phyloP scores from a whole-genome alignment of 495 filamentous ascomycete genomes.

The Pseudoneurospora amorphoporcata region DNA sequence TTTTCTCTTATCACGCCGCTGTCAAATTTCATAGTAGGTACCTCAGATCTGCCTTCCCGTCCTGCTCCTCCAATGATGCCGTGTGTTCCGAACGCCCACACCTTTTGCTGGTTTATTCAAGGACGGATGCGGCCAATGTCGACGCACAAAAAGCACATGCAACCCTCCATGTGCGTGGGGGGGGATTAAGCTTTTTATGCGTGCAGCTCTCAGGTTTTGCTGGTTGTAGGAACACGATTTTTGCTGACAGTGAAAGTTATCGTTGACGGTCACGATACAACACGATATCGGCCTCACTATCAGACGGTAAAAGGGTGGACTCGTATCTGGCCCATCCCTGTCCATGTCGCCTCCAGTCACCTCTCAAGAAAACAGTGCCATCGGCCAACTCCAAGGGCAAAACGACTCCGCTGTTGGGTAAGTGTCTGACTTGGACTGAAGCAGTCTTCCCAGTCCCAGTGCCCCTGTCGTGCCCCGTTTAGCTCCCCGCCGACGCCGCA shows the following conservation, averaged over 20 bases:
- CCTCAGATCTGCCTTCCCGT: background rate
- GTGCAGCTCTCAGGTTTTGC: background rate
- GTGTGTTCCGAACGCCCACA: background rate
- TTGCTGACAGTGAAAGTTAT: background rate
- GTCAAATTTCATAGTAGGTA: background rate
- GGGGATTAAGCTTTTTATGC: background rate
- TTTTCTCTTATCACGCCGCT: background rate
- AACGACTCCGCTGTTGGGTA: background rate
- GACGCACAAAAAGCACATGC: background rate
- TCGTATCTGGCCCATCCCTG: background rate
- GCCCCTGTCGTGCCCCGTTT: background rate
- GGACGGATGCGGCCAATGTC: background rate
- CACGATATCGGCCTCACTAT: background rate
- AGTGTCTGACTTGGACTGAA: background rate
- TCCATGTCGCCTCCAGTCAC: background rate
- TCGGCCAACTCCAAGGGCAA: background rate
- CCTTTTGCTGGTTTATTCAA: background rate
- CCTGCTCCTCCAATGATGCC: background rate
- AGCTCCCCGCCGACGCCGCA: background rate
- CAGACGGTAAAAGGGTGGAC: background rate
- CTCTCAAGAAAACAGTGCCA: background rate
- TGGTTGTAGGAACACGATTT: background rate
- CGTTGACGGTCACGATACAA: background rate
- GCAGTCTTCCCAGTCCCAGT: no score
- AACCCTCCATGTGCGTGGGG: background rate